Evolutionary conservation across 176 grass and related monocot species (phyloP), one percentile per base, ranked within the genome.

Genomic region (Poa annua): DNA sequence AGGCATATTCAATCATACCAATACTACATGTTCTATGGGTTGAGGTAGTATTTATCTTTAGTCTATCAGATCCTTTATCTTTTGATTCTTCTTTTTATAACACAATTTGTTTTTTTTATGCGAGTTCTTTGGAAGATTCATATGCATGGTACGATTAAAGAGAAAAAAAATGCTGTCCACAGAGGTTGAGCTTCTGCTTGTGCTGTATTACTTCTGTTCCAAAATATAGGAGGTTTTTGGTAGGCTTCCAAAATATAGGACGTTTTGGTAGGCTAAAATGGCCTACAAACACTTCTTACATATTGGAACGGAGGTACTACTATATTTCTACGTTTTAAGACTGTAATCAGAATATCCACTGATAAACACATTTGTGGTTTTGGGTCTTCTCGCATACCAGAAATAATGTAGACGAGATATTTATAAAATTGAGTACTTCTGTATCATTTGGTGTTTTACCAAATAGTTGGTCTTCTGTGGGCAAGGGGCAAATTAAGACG

Each of bases 91-190:
- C 44, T 29, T 73, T 50, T 22, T 73, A 49, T 72, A 49, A 73
- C 69, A 73, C 24, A 49, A 48, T 29, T 17, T 29, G 44, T 29
- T 73, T 49, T 29, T 73, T 49, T 73, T 42, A 73, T 48, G 39
- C 11, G 14, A 72, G 42, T 71, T 71, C 60, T 64, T 71, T 47
- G 39, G n/a, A 47, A 71, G 68, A 71, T 71, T 71, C 68, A 47
- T 71, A 71, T 72, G 41, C 69, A 48, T 48, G 69, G 69, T 48
- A 72, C 22, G 16, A 24, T 73, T 73, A 73, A 50, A 73, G 70
- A 15, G 21, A 25, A 47, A 24, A 36, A 36, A 36, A 36, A 4
- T 3, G 41, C 42, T 25, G 41, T 6, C 14, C 21, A 72, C n/a
- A 48, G 69, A 72, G 15, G 42, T 47, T 11, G 69, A 72, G 69